Evolutionary conservation across 176 grass and related monocot genomes (phyloP), one percentile per base, ranked within the genome.

Genomic region (Lolium rigidum): DNA sequence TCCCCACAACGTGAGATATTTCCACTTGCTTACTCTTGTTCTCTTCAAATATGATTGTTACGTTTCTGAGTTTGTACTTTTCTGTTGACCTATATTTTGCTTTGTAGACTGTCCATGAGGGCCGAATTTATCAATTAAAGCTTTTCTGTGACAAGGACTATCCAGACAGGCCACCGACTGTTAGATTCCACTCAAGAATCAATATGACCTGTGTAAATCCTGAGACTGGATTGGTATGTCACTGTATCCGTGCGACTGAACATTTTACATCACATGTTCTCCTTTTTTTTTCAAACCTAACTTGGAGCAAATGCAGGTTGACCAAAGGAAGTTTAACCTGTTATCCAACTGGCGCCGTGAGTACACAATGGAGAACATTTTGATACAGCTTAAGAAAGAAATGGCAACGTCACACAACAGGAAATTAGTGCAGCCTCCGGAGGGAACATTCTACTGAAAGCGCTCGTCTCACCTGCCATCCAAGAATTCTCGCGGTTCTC

Each of bases 301-400:
- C 37, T 50, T 22, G 56, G 82, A 7, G 58, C 4, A 64, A 76
- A 64, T 76, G 44, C 46, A 84, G 82, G 82, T 84, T 4, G 82
- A 84, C 44, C 82, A 84, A 62, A 84, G 71, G 82, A 84, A 84
- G 57, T 84, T 84, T 38, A 31, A 37, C 43, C 57, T 84, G 12
- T 24, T 84, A 28, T 84, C 44, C 25, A 84, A 84, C 48, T 84
- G 57, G 82, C 70, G 82, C 26, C 82, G 82, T 17, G 82, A 84
- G 44, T 76, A 84, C 82, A 64, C 58, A 52, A 64, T 84, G 82
- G 82, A 84, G 82, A 48, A 51, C 50, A 85, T 85, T 59, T 85
- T 85, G 83, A 85, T 62, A 25, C 83, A 85, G 31, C 83, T 85
- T 66, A 85, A 85, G 72, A 85, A 85, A 85, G 83, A 85, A 62